A percentile compares a stretch with the other conserved stretches of the same genome.
Conservation (phyloP, 805 yeast genomes). For the Blastobotrys mokoenaii region DNA sequence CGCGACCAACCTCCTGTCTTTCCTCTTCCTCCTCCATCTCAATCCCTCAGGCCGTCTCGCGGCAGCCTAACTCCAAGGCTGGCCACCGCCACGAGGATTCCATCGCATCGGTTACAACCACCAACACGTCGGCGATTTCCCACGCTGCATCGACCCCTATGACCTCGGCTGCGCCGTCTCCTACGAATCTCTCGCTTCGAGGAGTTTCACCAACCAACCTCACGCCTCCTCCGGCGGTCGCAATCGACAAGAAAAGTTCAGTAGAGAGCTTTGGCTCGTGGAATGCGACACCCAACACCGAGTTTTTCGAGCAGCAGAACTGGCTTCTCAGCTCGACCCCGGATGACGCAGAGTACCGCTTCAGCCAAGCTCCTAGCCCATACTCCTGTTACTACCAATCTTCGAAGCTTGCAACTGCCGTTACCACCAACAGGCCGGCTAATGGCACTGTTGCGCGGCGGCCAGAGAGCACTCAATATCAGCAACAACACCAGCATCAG, state of each 20-base stretch:
- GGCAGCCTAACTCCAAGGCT: background rate
- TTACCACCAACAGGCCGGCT: background rate
- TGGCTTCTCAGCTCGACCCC: conserved; percentile 15
- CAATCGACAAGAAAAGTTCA: background rate
- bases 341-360: background rate
- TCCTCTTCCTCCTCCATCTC: background rate
- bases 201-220: no score
- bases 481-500: background rate
- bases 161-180: background rate
- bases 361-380: background rate
- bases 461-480: no score
- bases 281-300: conserved; percentile 16
- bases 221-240: no score
- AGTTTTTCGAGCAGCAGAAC: conserved; percentile 22
- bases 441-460: background rate
- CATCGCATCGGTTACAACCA: background rate
- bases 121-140: background rate
- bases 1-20: background rate
- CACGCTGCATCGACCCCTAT: background rate
- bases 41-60: background rate
- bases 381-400: conserved; percentile 1
- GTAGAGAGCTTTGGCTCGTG: conserved; percentile 15
- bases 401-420: conserved; percentile 3
- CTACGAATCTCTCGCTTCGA: background rate
- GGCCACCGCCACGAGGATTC: conserved; percentile 3